Evolutionary conservation across 352 stramenopile genomes (phyloP), one percentile per base, ranked within the genome.

Genomic region (Pythium aphanidermatum): DNA sequence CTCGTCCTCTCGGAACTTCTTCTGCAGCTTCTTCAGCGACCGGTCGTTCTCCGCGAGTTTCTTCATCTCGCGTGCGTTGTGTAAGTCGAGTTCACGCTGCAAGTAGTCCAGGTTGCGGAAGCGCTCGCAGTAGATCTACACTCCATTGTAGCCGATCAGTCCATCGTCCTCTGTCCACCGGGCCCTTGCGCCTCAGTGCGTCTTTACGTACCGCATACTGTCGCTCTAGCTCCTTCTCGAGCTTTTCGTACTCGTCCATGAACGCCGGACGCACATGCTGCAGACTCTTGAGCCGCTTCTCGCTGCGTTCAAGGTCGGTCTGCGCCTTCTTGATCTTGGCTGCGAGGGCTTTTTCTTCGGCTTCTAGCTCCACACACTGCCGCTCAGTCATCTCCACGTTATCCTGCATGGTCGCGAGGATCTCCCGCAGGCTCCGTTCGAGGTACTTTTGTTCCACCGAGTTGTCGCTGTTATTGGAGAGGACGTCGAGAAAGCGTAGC

Each of bases 171-270:
- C n/a, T n/a, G n/a, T n/a, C n/a, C n/a, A n/a, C n/a, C n/a, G n/a
- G n/a, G n/a, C n/a, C n/a, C n/a, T n/a, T n/a, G n/a, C n/a, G n/a
- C n/a, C n/a, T n/a, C n/a, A n/a, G n/a, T n/a, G n/a, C n/a, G n/a
- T n/a, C n/a, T n/a, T n/a, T n/a, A 64, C 66, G 21, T 25, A 92
- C 74, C 23, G 95, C 87, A 53, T 98, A 98, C 62, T 98, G 90
- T 4, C 88, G 78, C 67, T 97, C 82, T 29, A 98, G 77, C 46
- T 99, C 95, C 33, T 92, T 85, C 69, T 98, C 94, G 14, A 99
- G 78, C 68, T 97, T 96, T 50, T 99, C 95, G 47, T 98, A 97
- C 65, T 99, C 95, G 66, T 98, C 95, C 86, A 98, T 98, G 55
- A 98, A 98, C 26, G 93, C 83, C 28, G 95, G 94, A 3, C 92